Evolutionary conservation across 208 protist genomes (phyloP).

Genomic region (Leishmania tarentolae): DNA sequence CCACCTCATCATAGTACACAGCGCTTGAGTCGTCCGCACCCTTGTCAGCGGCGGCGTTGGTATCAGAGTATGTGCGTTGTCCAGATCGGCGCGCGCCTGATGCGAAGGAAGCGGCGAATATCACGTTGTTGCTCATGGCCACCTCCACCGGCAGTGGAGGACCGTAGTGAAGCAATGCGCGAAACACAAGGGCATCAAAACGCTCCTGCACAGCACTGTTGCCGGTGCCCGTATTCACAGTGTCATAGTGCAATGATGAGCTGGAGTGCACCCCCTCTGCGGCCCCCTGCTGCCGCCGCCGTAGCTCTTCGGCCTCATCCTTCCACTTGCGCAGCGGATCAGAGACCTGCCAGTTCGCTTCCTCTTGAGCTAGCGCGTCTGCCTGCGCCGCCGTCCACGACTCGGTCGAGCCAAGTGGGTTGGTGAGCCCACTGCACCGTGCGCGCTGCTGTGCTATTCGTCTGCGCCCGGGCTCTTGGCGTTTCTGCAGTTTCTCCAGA

Average conservation of each 20-base stretch:
- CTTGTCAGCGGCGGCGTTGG: slow-evolving; percentile 8
- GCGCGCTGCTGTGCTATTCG: not conserved
- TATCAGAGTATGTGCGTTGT: slow-evolving; percentile 31
- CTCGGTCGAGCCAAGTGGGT: not conserved
- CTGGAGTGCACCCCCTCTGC: not conserved
- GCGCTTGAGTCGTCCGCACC: slow-evolving; percentile 41
- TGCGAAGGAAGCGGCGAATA: slow-evolving; percentile 10
- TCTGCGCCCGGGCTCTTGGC: not conserved
- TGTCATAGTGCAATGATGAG: slow-evolving; percentile 36
- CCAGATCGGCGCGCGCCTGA: not conserved
- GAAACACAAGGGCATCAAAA: slow-evolving; percentile 70
- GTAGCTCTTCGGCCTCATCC: not conserved
- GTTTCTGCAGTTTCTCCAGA: slow-evolving; percentile 4
- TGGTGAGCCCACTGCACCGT: not conserved
- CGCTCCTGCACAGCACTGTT: slow-evolving; percentile 63
- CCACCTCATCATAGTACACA: slow-evolving; percentile 74
- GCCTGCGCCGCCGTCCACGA: slow-evolving; percentile 19
- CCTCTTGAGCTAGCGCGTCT: slow-evolving; percentile 20
- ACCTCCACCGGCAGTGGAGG: slow-evolving; percentile 81
- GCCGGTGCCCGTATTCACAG: slow-evolving; percentile 54
- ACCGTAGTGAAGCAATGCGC: slow-evolving; percentile 70
- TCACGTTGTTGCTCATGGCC: slow-evolving; percentile 52
- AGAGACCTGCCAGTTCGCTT: slow-evolving; percentile 5
- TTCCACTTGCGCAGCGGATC: slow-evolving; percentile 3
- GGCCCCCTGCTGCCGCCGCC: not conserved